These are phyloP conservation scores for Aureobasidium sp. DNA, from an alignment of 2,329 filamentous ascomycete species.

Conservation along the genomic window DNA sequence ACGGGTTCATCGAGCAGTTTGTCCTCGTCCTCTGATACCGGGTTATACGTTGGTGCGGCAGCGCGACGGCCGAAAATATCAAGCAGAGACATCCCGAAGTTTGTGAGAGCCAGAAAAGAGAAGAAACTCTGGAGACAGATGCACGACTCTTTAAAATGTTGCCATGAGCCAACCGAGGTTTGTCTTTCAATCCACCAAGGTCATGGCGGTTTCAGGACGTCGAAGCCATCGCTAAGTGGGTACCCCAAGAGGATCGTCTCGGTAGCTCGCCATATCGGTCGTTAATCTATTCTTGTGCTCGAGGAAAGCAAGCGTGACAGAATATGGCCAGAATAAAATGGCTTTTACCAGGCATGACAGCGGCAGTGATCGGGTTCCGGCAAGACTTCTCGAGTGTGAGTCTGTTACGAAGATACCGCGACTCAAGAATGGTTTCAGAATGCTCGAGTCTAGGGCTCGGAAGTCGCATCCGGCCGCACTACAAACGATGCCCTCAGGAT, in stretches of 20 bases:
- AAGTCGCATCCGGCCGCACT: not conserved
- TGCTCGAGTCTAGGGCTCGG: not conserved
- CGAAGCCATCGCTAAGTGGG: not conserved
- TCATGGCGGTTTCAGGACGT: slow-evolving; percentile 9
- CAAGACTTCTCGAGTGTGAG: not conserved
- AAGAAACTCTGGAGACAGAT: not conserved
- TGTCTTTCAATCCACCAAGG: not conserved
- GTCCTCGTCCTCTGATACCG: slow-evolving; percentile 8
- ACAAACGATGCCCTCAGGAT: not conserved
- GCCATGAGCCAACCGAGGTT: not conserved
- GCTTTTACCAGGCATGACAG: not conserved
- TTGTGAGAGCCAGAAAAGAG: not conserved
- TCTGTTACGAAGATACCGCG: not conserved
- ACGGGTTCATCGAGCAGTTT: not conserved
- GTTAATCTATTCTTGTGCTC: not conserved
- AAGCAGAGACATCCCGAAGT: not conserved
- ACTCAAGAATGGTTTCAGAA: not conserved
- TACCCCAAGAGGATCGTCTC: not conserved
- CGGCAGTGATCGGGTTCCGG: not conserved
- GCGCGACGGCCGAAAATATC: not conserved
- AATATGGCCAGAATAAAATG: not conserved
- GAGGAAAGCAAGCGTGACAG: not conserved
- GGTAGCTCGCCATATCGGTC: not conserved
- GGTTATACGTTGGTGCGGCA: not conserved
- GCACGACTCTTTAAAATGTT: not conserved